Base-by-base conservation (phyloP, 176 grass and related monocot species). In the Guadua angustifolia region DNA sequence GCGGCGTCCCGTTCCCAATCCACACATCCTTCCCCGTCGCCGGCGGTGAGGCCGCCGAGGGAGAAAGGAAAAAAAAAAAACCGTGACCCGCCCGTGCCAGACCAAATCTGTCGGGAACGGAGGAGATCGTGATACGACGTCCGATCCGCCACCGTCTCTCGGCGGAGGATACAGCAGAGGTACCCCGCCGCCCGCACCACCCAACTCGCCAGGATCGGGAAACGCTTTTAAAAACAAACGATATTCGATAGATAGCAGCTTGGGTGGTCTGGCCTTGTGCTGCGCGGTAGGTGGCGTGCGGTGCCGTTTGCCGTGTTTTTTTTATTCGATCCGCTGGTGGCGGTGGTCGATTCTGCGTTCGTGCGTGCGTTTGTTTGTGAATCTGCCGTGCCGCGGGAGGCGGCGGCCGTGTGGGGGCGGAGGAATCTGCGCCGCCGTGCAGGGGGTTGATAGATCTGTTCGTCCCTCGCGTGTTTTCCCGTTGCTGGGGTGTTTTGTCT, bases 381-480 rank as follows among this genome's bases (percentile, higher is more conserved):
- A 75, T 89, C 87, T 73, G 71, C 66, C 25, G 32, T 69, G 61
- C 14, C 44, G 66, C 33, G 12, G 57, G 57, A 42, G 77, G 47
- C 47, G 80, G 66, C 45, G 73, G 51, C 22, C 72, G 72, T 53
- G 46, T 74, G 72, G 72, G 72, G 77, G 22, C 29, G 60, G 77
- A 61, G 55, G 79, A 86, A 83, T 86, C 88, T 66, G 51, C 66
- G 40, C 73, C 29, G 83, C 83, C 72, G 74, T 67, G 79, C 29
- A 50, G 44, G 44, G 39, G 83, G 56, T 83, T 44, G 84, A 68
- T 90, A 90, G 88, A 90, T 90, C 89, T 90, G 84, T 83, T 90
- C 84, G 63, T 86, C 77, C 11, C 38, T 55, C 7, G 58, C 39
- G 36, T 39, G 38, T 53, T 74, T 79, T 60, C 38, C 19, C 25